Percentiles rank a stretch among this genome's conserved stretches.
These are phyloP conservation scores for Phytopythium vexans DNA, from an alignment of 352 stramenopile genomes.

Conservation along the genomic window DNA sequence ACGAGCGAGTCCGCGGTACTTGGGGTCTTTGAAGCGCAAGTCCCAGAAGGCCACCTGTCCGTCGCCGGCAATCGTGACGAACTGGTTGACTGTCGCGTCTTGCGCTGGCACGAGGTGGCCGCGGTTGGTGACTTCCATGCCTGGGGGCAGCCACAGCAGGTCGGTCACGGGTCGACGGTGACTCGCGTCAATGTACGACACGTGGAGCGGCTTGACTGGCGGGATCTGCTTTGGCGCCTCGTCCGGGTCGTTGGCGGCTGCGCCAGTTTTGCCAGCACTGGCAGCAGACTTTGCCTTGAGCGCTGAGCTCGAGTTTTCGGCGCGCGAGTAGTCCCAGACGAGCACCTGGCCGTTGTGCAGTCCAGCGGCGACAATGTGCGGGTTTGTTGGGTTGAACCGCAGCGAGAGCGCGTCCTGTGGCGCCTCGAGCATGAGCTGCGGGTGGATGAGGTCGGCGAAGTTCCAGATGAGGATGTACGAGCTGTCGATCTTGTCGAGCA, in stretches of 20 bases:
- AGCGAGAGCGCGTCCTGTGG: constrained; percentile 89
- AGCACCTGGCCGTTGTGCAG: constrained; percentile 89
- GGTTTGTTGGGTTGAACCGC: constrained; percentile 87
- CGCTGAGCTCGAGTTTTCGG: constrained; percentile 44
- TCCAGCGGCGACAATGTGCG: constrained; percentile 77
- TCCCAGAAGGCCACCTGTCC: constrained; percentile 93
- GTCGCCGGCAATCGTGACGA: constrained; percentile 90
- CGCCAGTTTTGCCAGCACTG: constrained; percentile 1
- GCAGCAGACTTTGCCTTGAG: constrained; percentile 26
- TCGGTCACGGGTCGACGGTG: constrained; percentile 86
- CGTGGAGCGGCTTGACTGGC: constrained; percentile 64
- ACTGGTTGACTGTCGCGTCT: constrained; percentile 77
- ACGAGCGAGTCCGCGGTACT: constrained; percentile 65
- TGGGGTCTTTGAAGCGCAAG: constrained; percentile 86
- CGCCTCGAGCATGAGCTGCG: constrained; percentile 90
- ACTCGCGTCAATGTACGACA: constrained; percentile 87
- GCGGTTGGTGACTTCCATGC: constrained; percentile 87
- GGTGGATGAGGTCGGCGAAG: constrained; percentile 93
- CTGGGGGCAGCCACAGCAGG: constrained; percentile 82
- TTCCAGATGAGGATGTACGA: constrained; percentile 94
- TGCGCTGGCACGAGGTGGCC: constrained; percentile 70
- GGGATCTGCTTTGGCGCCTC: constrained; percentile 47
- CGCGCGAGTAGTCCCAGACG: constrained; percentile 84
- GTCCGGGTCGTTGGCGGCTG: constrained; percentile 3
- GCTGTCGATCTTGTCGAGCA: constrained; percentile 72